Evolutionary conservation across 1,284 basidiomycete genomes (phyloP).

Genomic region (Pisolithus thermaeus): DNA sequence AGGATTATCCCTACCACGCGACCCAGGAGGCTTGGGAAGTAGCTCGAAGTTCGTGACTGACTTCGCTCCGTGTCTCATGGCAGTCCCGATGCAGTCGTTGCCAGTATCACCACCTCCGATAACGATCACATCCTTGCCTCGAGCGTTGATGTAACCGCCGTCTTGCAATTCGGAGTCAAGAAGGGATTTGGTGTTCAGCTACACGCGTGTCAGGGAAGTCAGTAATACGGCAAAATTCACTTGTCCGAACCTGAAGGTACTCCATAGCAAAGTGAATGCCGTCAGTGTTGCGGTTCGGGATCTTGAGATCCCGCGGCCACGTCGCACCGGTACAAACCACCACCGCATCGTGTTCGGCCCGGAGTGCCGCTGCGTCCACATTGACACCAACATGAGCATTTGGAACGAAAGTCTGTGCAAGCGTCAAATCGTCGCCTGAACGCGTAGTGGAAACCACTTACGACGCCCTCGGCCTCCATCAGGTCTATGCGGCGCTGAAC

Average conservation of each 20-base stretch:
- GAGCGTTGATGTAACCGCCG: constrained; percentile 74
- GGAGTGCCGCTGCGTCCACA: constrained; percentile 65
- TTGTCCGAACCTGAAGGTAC: constrained; percentile 62
- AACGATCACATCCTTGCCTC: constrained; percentile 91
- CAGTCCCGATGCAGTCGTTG: constrained; percentile 89
- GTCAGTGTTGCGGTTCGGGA: constrained; percentile 77
- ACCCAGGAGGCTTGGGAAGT: constrained; percentile 79
- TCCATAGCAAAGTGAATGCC: constrained; percentile 97
- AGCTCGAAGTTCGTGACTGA: constrained; percentile 96
- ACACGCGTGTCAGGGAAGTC: constrained; percentile 14
- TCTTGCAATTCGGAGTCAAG: constrained; percentile 78
- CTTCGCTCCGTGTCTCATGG: constrained; percentile 93
- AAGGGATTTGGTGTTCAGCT: constrained; percentile 85
- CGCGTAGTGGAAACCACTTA: constrained; percentile 34
- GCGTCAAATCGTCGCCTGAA: constrained; percentile 9
- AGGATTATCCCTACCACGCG: constrained; percentile 86
- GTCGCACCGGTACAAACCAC: constrained; percentile 89
- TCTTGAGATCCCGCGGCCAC: constrained; percentile 89
- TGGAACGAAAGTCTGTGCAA: constrained; percentile 64
- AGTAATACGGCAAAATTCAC: neutral
- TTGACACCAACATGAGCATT: constrained; percentile 82
- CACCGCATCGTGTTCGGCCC: constrained; percentile 75
- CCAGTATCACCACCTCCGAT: constrained; percentile 95
- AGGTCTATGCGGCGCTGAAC: constrained; percentile 88
- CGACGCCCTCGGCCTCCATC: constrained; percentile 87